A percentile compares a stretch with the other conserved stretches of the same genome.
These are phyloP conservation scores for Millerozyma miso DNA, from an alignment of 805 yeast genomes.

Conservation along the genomic window DNA sequence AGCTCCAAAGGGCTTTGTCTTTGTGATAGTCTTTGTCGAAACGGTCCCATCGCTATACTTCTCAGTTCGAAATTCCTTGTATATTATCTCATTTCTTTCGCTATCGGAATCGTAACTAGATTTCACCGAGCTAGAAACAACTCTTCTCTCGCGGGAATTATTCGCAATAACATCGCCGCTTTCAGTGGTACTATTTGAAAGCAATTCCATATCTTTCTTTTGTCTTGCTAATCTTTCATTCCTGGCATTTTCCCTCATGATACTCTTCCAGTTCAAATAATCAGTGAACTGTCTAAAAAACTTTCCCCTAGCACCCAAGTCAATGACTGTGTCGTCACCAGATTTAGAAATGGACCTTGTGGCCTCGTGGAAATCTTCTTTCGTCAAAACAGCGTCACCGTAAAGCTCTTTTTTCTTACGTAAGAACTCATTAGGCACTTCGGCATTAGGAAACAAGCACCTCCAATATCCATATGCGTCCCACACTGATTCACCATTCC, in stretches of 20 bases:
- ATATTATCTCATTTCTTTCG: slow-evolving; percentile 24
- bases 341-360: slow-evolving; percentile 6
- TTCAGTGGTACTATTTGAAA: background rate
- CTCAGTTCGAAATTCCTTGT: slow-evolving; percentile 30
- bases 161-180: background rate
- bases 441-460: slow-evolving; percentile 69
- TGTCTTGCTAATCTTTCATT: slow-evolving; percentile 25
- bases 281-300: slow-evolving; percentile 66
- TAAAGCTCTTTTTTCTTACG: slow-evolving; percentile 20
- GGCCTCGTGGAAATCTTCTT: slow-evolving; percentile 53
- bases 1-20: slow-evolving; percentile 31
- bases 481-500: slow-evolving; percentile 76
- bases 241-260: slow-evolving; percentile 45
- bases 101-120: slow-evolving; percentile 21
- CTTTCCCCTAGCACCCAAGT: slow-evolving; percentile 48
- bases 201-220: slow-evolving; percentile 2
- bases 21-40: slow-evolving; percentile 23
- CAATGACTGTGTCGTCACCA: slow-evolving; percentile 16
- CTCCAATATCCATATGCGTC: slow-evolving; percentile 85
- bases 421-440: slow-evolving; percentile 31
- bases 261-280: slow-evolving; percentile 62
- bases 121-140: slow-evolving; percentile 26
- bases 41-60: slow-evolving; percentile 36
- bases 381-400: slow-evolving; percentile 38
- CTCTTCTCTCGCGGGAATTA: slow-evolving; percentile 4